Evolutionary conservation across 345 rosid genomes (phyloP).

Genomic region (Sisymbrium altissimum): DNA sequence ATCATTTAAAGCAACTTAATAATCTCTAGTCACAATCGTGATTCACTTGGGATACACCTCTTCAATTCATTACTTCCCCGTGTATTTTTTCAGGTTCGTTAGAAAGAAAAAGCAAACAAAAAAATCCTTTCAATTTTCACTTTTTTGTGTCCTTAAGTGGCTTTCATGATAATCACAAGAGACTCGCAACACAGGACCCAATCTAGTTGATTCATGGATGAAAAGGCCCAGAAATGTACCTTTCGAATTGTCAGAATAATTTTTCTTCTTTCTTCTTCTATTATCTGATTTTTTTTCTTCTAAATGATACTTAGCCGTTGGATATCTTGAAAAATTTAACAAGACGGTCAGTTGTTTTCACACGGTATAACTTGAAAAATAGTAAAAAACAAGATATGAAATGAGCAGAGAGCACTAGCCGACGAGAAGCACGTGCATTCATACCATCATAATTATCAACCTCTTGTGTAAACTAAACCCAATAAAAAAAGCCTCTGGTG

Average conservation of each 20-base stretch:
- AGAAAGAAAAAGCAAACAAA: background rate
- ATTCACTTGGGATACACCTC: slow-evolving; percentile 22
- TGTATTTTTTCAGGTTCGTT: slow-evolving; percentile 15
- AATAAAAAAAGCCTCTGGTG: background rate
- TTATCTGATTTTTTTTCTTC: background rate
- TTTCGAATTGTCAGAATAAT: background rate
- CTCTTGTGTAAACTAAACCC: slow-evolving; percentile 17
- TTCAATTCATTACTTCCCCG: slow-evolving; percentile 26
- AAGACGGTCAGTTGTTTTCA: slow-evolving; percentile 18
- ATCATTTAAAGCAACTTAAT: slow-evolving; percentile 37
- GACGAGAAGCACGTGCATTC: slow-evolving; percentile 35
- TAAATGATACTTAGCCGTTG: slow-evolving; percentile 22
- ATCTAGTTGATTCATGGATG: slow-evolving; percentile 22
- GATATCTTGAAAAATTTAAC: background rate
- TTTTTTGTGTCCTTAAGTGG: slow-evolving; percentile 18
- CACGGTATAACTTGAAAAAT: slow-evolving; percentile 19
- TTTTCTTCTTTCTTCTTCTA: background rate
- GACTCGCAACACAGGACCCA: slow-evolving; percentile 25
- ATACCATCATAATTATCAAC: slow-evolving; percentile 21
- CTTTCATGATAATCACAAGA: slow-evolving; percentile 30
- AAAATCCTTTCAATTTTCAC: background rate
- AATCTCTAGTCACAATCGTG: slow-evolving; percentile 33
- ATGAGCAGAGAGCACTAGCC: slow-evolving; percentile 25
- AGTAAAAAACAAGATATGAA: background rate
- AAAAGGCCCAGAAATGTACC: slow-evolving; percentile 30